Percentiles rank a stretch among this genome's conserved stretches.
These are phyloP conservation scores for Lactarius psammicola DNA, from an alignment of 768 basidiomycete species.

Conservation along the genomic window DNA sequence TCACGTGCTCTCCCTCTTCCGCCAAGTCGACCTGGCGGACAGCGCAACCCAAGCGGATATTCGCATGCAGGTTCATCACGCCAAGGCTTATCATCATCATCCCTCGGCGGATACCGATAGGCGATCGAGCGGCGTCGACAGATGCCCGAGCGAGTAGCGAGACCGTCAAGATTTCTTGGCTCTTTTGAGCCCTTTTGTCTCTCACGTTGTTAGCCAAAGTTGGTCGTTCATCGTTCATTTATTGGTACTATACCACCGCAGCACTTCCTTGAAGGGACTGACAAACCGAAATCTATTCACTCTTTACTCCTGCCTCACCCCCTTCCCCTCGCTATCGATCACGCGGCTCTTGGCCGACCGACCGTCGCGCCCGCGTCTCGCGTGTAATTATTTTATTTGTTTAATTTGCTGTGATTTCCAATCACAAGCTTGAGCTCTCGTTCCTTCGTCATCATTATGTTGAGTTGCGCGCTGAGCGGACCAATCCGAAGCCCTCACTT, in stretches of 20 bases:
- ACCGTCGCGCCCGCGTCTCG: not conserved
- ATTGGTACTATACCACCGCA: not conserved
- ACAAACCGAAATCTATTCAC: not conserved
- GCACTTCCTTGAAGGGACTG: not conserved
- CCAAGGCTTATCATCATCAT: not conserved
- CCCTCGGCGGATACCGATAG: conserved; percentile 9
- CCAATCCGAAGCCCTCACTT: not conserved
- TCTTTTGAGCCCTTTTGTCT: not conserved
- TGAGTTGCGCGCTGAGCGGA: not conserved
- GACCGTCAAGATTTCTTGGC: not conserved
- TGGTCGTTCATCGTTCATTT: not conserved
- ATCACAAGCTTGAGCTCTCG: not conserved
- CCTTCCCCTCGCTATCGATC: not conserved
- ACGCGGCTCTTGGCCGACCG: not conserved
- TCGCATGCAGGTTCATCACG: not conserved
- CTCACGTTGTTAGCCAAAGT: not conserved
- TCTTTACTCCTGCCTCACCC: not conserved
- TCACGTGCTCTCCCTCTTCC: not conserved
- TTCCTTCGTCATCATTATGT: not conserved
- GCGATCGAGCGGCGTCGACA: not conserved
- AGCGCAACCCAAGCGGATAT: not conserved
- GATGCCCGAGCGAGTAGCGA: not conserved
- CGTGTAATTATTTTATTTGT: not conserved
- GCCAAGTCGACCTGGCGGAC: not conserved
- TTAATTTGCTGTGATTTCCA: not conserved